A percentile compares a stretch with the other conserved stretches of the same genome.
These are phyloP conservation scores for Nothophaeocryptopus gaeumannii DNA, from an alignment of 2,329 filamentous ascomycete species.

Conservation along the genomic window DNA sequence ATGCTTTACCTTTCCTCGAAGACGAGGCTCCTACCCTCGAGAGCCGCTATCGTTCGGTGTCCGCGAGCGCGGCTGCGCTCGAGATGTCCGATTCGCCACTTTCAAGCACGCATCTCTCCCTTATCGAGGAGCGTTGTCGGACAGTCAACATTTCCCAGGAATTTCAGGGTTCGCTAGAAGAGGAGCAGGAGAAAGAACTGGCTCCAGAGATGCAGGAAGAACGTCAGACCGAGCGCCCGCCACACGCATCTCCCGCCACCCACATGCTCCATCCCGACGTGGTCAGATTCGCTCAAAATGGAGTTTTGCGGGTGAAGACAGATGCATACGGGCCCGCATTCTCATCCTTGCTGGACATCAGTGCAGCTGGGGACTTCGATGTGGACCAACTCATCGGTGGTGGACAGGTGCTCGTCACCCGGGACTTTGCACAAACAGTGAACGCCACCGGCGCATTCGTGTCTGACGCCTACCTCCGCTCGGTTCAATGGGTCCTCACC, in stretches of 20 bases:
- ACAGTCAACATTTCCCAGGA: constrained; percentile 17
- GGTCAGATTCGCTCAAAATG: constrained; percentile 39
- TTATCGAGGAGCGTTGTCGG: constrained; percentile 25
- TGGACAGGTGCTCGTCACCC: constrained; percentile 11
- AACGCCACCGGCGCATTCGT: not conserved
- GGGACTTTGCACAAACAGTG: constrained; percentile 15
- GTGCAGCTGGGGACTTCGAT: constrained; percentile 6
- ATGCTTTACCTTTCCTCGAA: no score
- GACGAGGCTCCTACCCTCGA: constrained; percentile 67
- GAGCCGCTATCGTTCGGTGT: constrained; percentile 23
- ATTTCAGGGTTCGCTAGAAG: constrained; percentile 46
- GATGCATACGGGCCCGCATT: constrained; percentile 26
- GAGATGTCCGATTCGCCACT: constrained; percentile 26
- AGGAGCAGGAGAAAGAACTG: constrained; percentile 69
- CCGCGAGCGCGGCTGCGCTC: not conserved
- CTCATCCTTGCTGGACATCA: constrained; percentile 6
- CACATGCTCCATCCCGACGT: constrained; percentile 50
- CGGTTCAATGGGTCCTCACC: constrained; percentile 57
- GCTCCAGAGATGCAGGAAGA: constrained; percentile 63
- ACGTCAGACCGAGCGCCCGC: constrained; percentile 50
- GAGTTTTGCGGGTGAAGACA: constrained; percentile 31
- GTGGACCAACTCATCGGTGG: constrained; percentile 11
- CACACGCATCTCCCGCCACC: constrained; percentile 35
- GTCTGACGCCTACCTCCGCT: constrained; percentile 51
- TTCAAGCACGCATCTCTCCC: constrained; percentile 23